A percentile compares a stretch with the other conserved stretches of the same genome.
These are phyloP conservation scores for Neocallimastix lanati DNA, from an alignment of 192 early-diverging fungal genomes.

Conservation along the genomic window DNA sequence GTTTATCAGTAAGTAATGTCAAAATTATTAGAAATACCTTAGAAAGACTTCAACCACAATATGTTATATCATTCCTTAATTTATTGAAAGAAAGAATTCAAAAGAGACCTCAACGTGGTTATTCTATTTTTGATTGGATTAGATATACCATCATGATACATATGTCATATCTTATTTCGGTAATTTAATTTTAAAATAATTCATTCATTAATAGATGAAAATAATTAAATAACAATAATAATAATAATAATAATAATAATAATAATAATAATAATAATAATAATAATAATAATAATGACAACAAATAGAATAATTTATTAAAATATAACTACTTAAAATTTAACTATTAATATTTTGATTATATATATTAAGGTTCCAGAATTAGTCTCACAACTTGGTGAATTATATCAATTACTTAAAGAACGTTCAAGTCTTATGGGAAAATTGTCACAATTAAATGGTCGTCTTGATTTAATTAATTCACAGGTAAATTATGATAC, in stretches of 20 bases:
- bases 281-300: too few relatives aligned
- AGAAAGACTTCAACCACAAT: not conserved
- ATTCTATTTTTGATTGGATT: not conserved
- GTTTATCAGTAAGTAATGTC: not conserved
- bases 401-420: not conserved
- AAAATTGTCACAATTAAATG: not conserved
- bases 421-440: not conserved
- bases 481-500: not conserved
- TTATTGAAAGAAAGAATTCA: not conserved
- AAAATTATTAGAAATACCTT: not conserved
- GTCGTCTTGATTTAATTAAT: not conserved
- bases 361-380: too few relatives aligned
- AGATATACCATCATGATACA: not conserved
- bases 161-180: not conserved
- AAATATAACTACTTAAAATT: too few relatives aligned
- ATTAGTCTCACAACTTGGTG: not conserved
- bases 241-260: too few relatives aligned
- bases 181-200: too few relatives aligned
- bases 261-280: too few relatives aligned
- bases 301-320: too few relatives aligned
- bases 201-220: too few relatives aligned
- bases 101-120: not conserved
- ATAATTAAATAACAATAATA: too few relatives aligned
- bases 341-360: too few relatives aligned
- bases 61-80: not conserved